Conservation (phyloP, 2,329 filamentous ascomycete genomes). For the Cercospora sp. region DNA sequence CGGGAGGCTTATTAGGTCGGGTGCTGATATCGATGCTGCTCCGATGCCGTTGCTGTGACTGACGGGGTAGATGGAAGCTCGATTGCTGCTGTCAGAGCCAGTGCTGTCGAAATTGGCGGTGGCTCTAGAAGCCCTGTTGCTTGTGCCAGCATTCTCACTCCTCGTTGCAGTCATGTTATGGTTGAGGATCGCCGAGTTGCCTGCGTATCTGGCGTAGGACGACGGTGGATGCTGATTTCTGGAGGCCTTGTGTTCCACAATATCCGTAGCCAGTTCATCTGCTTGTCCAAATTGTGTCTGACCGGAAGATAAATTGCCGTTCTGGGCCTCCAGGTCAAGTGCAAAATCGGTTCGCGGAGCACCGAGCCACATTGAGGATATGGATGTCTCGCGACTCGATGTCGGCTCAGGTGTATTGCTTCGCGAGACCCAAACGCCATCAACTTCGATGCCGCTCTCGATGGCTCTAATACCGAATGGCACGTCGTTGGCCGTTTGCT, state of each 20-base stretch:
- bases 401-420: conserved; percentile 43
- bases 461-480: conserved; percentile 86
- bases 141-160: conserved; percentile 34
- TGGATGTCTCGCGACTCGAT: conserved; percentile 31
- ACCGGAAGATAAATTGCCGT: not conserved
- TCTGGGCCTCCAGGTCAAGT: conserved; percentile 28
- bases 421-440: conserved; percentile 67
- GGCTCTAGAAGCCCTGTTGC: conserved; percentile 32
- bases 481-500: conserved; percentile 54
- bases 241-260: conserved; percentile 16
- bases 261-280: not conserved
- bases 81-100: conserved; percentile 21
- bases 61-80: conserved; percentile 28
- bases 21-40: conserved; percentile 32
- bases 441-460: conserved; percentile 77
- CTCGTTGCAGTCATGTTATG: conserved; percentile 39
- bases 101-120: conserved; percentile 19
- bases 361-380: conserved; percentile 25
- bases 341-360: conserved; percentile 13
- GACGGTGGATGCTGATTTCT: conserved; percentile 38
- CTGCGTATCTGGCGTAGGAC: conserved; percentile 41
- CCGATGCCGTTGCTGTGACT: conserved; percentile 29
- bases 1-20: conserved; percentile 18
- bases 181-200: conserved; percentile 37
- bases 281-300: not conserved